These are phyloP conservation scores for Stentor roeselii DNA, from an alignment of 73 alveolate genomes.

Conservation along the genomic window DNA sequence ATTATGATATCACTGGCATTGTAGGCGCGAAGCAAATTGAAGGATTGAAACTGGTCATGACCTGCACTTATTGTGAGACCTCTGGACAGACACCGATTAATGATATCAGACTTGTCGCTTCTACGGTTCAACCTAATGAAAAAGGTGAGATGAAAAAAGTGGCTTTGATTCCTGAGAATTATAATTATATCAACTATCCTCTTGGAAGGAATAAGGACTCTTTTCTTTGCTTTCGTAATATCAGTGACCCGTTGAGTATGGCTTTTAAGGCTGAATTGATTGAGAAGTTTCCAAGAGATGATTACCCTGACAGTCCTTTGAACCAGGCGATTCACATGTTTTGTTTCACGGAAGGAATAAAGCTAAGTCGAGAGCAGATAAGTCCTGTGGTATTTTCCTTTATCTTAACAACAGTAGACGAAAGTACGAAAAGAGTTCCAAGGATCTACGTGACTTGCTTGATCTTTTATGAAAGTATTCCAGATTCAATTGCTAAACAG, in stretches of 20 bases:
- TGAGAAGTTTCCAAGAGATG: conserved; percentile 39
- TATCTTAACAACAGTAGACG: conserved; percentile 56
- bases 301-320: conserved; percentile 46
- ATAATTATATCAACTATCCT: conserved; percentile 14
- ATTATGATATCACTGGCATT: conserved; percentile 15
- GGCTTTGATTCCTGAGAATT: conserved; percentile 27
- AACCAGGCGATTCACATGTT: conserved; percentile 43
- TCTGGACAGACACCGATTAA: neutral
- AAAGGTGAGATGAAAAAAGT: conserved; percentile 25
- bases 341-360: conserved; percentile 62
- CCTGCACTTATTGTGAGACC: conserved; percentile 6
- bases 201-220: conserved; percentile 19
- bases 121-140: neutral
- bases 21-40: conserved; percentile 11
- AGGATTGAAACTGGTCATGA: conserved; percentile 7
- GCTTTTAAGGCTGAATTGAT: neutral
- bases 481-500: conserved; percentile 28
- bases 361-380: conserved; percentile 28
- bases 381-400: conserved; percentile 51
- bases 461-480: conserved; percentile 42
- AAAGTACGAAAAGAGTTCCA: conserved; percentile 18
- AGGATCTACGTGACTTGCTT: conserved; percentile 56
- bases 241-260: neutral
- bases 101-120: conserved; percentile 18
- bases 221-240: conserved; percentile 10